Conservation (phyloP, 768 basidiomycete genomes). For the Tricholoma saponaceum region DNA sequence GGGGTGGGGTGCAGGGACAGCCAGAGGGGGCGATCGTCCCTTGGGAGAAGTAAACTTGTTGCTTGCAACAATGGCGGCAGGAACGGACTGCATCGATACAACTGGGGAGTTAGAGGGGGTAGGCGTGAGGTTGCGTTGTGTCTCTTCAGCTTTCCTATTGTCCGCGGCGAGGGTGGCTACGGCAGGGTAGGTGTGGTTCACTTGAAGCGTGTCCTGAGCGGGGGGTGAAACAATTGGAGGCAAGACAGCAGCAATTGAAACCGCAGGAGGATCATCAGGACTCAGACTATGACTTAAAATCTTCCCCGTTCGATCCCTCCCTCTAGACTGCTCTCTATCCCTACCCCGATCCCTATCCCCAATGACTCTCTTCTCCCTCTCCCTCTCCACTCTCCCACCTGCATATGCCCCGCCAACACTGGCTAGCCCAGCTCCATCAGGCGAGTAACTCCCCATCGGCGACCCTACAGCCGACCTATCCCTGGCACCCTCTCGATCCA, state of each 20-base stretch:
- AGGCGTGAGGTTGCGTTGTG: slow-evolving; percentile 33
- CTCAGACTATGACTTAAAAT: slow-evolving; percentile 34
- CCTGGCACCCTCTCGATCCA: slow-evolving; percentile 37
- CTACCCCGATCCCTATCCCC: slow-evolving; percentile 16
- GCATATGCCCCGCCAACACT: slow-evolving; percentile 23
- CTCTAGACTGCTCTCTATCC: slow-evolving; percentile 29
- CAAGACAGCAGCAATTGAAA: slow-evolving; percentile 8
- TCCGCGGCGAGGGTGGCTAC: slow-evolving; percentile 7
- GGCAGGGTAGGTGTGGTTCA: neutral
- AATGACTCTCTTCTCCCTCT: slow-evolving; percentile 21
- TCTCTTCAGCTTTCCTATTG: slow-evolving; percentile 16
- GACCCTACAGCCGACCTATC: slow-evolving; percentile 9
- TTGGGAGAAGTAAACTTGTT: slow-evolving; percentile 8
- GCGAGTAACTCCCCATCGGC: slow-evolving; percentile 24
- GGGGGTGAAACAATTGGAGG: neutral
- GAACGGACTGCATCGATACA: slow-evolving; percentile 23
- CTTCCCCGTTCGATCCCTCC: slow-evolving; percentile 38
- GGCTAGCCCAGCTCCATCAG: slow-evolving; percentile 18
- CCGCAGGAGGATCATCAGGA: slow-evolving; percentile 28
- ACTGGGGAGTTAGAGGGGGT: slow-evolving; percentile 66
- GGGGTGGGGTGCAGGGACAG: slow-evolving; percentile 27
- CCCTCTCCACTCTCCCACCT: slow-evolving; percentile 29
- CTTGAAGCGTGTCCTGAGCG: neutral
- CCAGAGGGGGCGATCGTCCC: slow-evolving; percentile 19
- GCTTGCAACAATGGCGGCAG: slow-evolving; percentile 13